phyloP scores from a whole-genome alignment of 305 asterid genomes.

The Fraxinus angustifolia region DNA sequence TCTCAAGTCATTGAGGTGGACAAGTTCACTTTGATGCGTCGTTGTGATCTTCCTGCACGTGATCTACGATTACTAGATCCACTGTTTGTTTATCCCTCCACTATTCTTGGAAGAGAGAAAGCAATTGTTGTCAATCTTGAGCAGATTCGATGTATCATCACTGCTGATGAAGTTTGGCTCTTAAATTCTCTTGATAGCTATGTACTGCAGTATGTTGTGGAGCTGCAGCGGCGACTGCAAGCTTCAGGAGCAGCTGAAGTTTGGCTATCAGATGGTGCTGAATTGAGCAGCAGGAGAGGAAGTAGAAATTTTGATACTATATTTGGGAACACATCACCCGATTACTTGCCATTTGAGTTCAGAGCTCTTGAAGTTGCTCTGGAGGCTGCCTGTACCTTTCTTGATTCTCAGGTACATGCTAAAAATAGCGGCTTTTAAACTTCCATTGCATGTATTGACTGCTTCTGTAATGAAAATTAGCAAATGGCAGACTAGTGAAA shows the following conservation, averaged over 20 bases:
- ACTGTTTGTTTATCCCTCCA: conserved; percentile 88
- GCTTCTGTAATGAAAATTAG: not conserved
- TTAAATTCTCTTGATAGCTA: conserved; percentile 88
- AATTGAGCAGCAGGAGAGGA: conserved; percentile 63
- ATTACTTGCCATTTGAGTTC: conserved; percentile 96
- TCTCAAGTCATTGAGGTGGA: conserved; percentile 95
- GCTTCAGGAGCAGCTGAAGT: conserved; percentile 77
- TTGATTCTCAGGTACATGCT: conserved; percentile 82
- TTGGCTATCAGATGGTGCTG: conserved; percentile 78
- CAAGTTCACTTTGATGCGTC: conserved; percentile 93
- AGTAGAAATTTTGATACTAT: conserved; percentile 59
- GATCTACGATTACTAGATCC: conserved; percentile 92
- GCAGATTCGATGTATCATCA: conserved; percentile 95
- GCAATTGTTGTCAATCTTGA: conserved; percentile 98
- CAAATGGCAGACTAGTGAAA: not conserved
- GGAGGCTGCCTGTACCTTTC: conserved; percentile 94
- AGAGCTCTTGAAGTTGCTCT: conserved; percentile 94
- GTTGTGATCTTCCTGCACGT: conserved; percentile 99
- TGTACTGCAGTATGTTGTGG: conserved; percentile 91
- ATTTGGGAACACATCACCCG: conserved; percentile 70
- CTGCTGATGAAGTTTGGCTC: conserved; percentile 92
- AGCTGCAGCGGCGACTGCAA: conserved; percentile 81
- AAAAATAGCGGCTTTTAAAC: conserved; percentile 4
- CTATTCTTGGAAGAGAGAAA: conserved; percentile 87
- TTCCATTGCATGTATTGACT: conserved; percentile 6